Conservation (phyloP, 371 early-diverging fungal genomes). For the Enterocytospora artemiae region DNA sequence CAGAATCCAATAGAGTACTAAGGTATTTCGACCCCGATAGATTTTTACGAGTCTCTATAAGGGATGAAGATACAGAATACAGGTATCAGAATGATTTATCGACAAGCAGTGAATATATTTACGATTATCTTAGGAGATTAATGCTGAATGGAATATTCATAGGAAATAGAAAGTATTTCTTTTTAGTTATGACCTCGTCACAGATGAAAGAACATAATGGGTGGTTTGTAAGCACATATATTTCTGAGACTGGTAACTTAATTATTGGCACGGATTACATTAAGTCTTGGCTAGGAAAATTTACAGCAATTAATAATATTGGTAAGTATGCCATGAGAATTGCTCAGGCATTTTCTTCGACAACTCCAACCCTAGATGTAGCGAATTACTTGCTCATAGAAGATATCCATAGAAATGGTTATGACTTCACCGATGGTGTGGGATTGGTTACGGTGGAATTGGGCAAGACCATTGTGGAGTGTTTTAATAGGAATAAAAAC, state of each 20-base stretch:
- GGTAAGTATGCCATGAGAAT: slow-evolving; percentile 60
- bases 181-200: slow-evolving; percentile 62
- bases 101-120: slow-evolving; percentile 5
- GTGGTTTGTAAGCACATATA: slow-evolving; percentile 62
- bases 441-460: slow-evolving; percentile 62
- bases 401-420: slow-evolving; percentile 44
- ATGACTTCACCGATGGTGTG: slow-evolving; percentile 70
- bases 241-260: neutral
- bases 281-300: slow-evolving; percentile 65
- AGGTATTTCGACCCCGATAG: slow-evolving; percentile 58
- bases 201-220: slow-evolving; percentile 64
- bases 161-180: slow-evolving; percentile 61
- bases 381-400: slow-evolving; percentile 59
- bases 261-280: slow-evolving; percentile 59
- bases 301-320: slow-evolving; percentile 62
- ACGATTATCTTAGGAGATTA: slow-evolving; percentile 56
- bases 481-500: too few species aligned
- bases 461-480: slow-evolving; percentile 59
- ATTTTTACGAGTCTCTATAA: slow-evolving; percentile 64
- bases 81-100: neutral
- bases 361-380: slow-evolving; percentile 60
- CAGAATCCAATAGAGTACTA: slow-evolving; percentile 59
- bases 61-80: slow-evolving; percentile 60
- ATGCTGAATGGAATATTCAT: slow-evolving; percentile 61
- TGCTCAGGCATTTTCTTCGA: slow-evolving; percentile 37